Conservation (phyloP, 805 yeast genomes). For the Tetrapisispora iriomotensis region DNA sequence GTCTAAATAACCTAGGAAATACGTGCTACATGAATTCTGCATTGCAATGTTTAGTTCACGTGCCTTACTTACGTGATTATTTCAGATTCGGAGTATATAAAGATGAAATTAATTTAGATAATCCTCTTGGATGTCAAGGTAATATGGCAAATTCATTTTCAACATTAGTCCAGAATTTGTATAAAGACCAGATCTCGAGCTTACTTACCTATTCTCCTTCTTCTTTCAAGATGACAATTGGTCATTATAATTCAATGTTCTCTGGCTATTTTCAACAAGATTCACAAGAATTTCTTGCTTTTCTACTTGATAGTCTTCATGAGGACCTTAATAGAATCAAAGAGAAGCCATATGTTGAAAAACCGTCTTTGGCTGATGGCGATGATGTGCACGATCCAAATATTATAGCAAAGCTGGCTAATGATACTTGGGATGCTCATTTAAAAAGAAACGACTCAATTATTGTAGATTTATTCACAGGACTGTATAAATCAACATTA, state of each 20-base stretch:
- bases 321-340: conserved; percentile 82
- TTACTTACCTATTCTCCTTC: conserved; percentile 46
- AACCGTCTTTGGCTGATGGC: conserved; percentile 64
- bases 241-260: conserved; percentile 72
- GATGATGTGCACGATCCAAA: conserved; percentile 45
- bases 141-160: conserved; percentile 73
- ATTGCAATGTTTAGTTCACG: conserved; percentile 75
- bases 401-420: conserved; percentile 55
- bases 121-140: conserved; percentile 83
- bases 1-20: conserved; percentile 72
- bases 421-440: conserved; percentile 72
- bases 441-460: conserved; percentile 74
- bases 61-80: conserved; percentile 73
- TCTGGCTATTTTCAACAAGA: conserved; percentile 88
- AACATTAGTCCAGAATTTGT: conserved; percentile 50
- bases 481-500: conserved; percentile 81
- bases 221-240: conserved; percentile 69
- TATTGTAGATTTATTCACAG: conserved; percentile 78
- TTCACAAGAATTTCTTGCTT: conserved; percentile 88
- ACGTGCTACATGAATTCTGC: conserved; percentile 95
- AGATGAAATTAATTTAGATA: conserved; percentile 58
- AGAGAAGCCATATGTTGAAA: conserved; percentile 78
- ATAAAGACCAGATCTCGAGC: conserved; percentile 27
- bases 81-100: conserved; percentile 53
- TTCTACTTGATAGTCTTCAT: conserved; percentile 81